Base-by-base conservation (phyloP, 169 alveolate genomes). In the Eimeria acervulina region DNA sequence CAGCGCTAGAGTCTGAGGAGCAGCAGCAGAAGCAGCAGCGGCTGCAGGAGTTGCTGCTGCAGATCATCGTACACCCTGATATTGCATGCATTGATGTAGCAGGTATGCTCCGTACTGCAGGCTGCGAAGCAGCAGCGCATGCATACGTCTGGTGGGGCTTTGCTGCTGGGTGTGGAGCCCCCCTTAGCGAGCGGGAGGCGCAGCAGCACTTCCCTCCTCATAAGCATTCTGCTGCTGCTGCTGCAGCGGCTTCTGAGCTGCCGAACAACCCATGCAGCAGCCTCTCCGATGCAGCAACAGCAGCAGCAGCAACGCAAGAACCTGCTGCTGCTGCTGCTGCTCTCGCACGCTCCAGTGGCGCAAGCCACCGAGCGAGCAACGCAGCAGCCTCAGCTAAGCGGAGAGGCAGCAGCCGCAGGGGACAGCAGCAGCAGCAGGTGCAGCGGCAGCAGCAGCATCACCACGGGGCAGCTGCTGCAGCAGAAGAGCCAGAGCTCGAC, bases 61-160 rank as follows among this genome's bases (percentile, higher is more conserved):
- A 59, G 55, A 52, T 85, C 81, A 36, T 85, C 26, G 61, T 59
- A 7, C 76, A 59, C 80, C 93, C 93, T 3, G 76, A 85, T 23
- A 85, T 85, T 23, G 80, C 80, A 28, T 85, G 81, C 59, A 59
- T 61, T 33, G 95, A 92, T 38, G 84, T 78, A 5, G 95, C 81
- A 23, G 95, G 95, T 8, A 33, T 92, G 83, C 91, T 92, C 47
- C 95, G 95, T 19, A 74, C 76, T 23, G 91, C 66, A 1, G 91
- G 72, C 66, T 92, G 95, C 84, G 92, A 76, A 44, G 90, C 92
- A 23, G 91, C 95, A 5, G 90, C 95, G 12, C 95, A 92, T 38
- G 91, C 87, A 26, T 55, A 40, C 31, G 95, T 92, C 5, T 92
- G 95, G 95, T 92, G 95, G 95, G 66, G 63, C 52, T 51, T 92